A percentile compares a stretch with the other conserved stretches of the same genome.
Conservation (phyloP, 2,329 filamentous ascomycete genomes). For the Pyrenophora teres region DNA sequence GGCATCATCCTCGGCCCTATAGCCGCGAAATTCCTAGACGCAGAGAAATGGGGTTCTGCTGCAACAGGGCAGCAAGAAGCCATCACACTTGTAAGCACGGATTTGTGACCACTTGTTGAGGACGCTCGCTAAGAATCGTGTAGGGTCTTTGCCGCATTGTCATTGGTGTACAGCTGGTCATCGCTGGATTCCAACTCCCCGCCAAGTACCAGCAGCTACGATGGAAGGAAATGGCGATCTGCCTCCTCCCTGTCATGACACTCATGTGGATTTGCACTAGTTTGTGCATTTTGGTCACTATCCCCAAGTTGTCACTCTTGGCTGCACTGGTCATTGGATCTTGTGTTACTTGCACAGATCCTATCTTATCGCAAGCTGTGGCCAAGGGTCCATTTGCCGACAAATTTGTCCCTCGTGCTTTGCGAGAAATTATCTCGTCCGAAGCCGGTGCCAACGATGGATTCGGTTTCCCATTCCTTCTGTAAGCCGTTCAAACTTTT, state of each 20-base stretch:
- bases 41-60: slow-evolving; percentile 46
- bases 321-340: slow-evolving; percentile 62
- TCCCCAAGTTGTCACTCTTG: slow-evolving; percentile 59
- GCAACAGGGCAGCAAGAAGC: slow-evolving; percentile 42
- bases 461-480: slow-evolving; percentile 65
- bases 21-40: slow-evolving; percentile 58
- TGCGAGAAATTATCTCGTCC: slow-evolving; percentile 66
- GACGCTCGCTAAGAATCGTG: not conserved
- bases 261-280: slow-evolving; percentile 66
- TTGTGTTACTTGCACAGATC: slow-evolving; percentile 66
- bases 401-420: slow-evolving; percentile 61
- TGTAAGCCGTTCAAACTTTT: slow-evolving; percentile 1
- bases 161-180: slow-evolving; percentile 66
- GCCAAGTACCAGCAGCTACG: slow-evolving; percentile 58
- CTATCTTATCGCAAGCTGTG: slow-evolving; percentile 65
- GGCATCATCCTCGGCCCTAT: slow-evolving; percentile 62
- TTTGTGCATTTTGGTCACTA: slow-evolving; percentile 59
- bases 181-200: slow-evolving; percentile 66
- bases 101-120: not conserved
- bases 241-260: slow-evolving; percentile 64
- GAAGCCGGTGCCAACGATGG: slow-evolving; percentile 68
- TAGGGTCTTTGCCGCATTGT: slow-evolving; percentile 61
- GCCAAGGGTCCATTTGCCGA: slow-evolving; percentile 68
- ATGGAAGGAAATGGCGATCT: slow-evolving; percentile 60
- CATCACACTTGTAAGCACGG: slow-evolving; percentile 49